These are phyloP conservation scores for Flaveria ramosissima DNA, from an alignment of 129 eudicot genomes.

Conservation along the genomic window DNA sequence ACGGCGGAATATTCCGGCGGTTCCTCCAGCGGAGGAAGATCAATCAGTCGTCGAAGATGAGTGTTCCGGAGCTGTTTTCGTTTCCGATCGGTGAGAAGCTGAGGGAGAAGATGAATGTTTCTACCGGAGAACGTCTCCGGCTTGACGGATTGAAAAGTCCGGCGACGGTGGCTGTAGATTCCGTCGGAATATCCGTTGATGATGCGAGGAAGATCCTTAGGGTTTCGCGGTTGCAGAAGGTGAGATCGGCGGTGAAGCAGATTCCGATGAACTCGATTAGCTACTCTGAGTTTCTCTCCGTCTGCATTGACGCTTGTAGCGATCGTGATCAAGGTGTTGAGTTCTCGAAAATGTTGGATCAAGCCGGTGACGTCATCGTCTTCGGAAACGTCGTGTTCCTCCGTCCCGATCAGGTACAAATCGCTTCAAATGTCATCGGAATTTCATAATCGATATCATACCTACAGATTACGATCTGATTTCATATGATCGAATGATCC, in stretches of 20 bases:
- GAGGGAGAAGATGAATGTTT: slow-evolving; percentile 44
- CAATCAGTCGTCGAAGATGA: slow-evolving; percentile 39
- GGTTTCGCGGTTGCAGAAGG: slow-evolving; percentile 55
- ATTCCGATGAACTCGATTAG: slow-evolving; percentile 47
- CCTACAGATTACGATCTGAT: too few species aligned
- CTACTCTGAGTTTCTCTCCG: slow-evolving; percentile 48
- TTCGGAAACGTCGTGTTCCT: slow-evolving; percentile 67
- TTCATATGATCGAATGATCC: too few species aligned
- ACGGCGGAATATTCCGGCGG: slow-evolving; percentile 49
- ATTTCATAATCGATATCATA: too few species aligned
- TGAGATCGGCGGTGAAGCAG: slow-evolving; percentile 44
- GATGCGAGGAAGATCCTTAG: slow-evolving; percentile 56
- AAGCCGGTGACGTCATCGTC: slow-evolving; percentile 72
- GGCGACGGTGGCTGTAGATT: slow-evolving; percentile 13
- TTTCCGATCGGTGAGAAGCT: slow-evolving; percentile 55
- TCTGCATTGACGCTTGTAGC: slow-evolving; percentile 45
- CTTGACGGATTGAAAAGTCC: slow-evolving; percentile 48
- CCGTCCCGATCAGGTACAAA: slow-evolving; percentile 74
- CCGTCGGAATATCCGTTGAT: slow-evolving; percentile 37
- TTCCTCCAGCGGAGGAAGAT: slow-evolving; percentile 52
- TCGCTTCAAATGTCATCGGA: neutral
- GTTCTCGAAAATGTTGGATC: slow-evolving; percentile 62
- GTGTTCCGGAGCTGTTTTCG: slow-evolving; percentile 43
- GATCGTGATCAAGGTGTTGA: slow-evolving; percentile 53
- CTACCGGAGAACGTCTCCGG: slow-evolving; percentile 39